phyloP scores from a whole-genome alignment of 257 asterid genomes.

The Solanum habrochaites region DNA sequence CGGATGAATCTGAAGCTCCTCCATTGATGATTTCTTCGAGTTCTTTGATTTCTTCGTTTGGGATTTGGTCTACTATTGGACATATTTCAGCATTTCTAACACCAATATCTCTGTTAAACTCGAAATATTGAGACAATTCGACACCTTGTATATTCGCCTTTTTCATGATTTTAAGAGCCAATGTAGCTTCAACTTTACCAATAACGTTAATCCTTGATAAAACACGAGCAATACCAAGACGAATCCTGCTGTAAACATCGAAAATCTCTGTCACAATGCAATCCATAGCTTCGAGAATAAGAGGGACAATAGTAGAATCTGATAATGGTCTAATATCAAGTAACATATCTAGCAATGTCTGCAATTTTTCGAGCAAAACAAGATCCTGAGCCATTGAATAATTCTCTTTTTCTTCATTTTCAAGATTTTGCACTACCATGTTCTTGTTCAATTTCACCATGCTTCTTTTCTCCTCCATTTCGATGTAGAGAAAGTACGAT shows the following conservation, averaged over 20 bases:
- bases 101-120: slow-evolving; percentile 45
- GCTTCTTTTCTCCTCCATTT: slow-evolving; percentile 15
- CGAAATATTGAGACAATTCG: slow-evolving; percentile 38
- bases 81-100: slow-evolving; percentile 35
- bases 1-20: slow-evolving; percentile 2
- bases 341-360: slow-evolving; percentile 42
- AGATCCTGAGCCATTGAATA: slow-evolving; percentile 32
- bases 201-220: slow-evolving; percentile 38
- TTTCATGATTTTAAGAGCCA: slow-evolving; percentile 39
- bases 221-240: slow-evolving; percentile 48
- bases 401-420: background rate
- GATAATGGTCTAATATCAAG: slow-evolving; percentile 47
- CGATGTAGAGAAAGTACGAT: slow-evolving; percentile 23
- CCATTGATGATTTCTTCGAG: slow-evolving; percentile 31
- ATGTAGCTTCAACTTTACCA: slow-evolving; percentile 31
- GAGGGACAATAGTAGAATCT: slow-evolving; percentile 23
- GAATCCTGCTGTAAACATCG: slow-evolving; percentile 47
- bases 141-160: slow-evolving; percentile 53
- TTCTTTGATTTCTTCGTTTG: slow-evolving; percentile 42
- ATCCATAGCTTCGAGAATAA: slow-evolving; percentile 58
- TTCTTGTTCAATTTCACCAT: background rate
- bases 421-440: background rate
- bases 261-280: slow-evolving; percentile 45
- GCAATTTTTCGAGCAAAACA: slow-evolving; percentile 29
- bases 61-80: slow-evolving; percentile 37